Evolutionary conservation across 2,329 filamentous ascomycete species (phyloP), one percentile per base, ranked within the genome.

Genomic region (Arthroderma uncinatum): DNA sequence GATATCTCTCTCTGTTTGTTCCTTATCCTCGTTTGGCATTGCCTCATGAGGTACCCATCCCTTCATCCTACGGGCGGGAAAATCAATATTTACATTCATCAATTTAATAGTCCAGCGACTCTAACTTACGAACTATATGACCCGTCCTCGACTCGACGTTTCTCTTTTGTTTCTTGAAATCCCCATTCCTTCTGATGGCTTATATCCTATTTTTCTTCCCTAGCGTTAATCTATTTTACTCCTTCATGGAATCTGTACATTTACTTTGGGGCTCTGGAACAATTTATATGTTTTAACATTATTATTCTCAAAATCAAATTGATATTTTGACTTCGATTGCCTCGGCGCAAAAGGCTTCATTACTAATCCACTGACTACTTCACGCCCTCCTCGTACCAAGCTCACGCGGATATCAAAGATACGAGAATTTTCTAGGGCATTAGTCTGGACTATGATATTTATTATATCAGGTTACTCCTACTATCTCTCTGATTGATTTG

Each of bases 341-440:
- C 40, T 25, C 21, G 5, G 39, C 19, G 19, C 14, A 36, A 36
- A 14, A 3, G 21, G 6, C 19, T 1, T 47, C 19, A 47, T 47
- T 47, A 47, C 19, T 47, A 47, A 47, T 47, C 12, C 55, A 42
- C 23, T 47, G 33, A 44, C 37, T 39, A 40, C 28, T 57, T 53
- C 23, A 53, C 16, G 53, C 12, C 34, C 23, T 36, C 25, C 47
- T 47, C 19, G 40, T 25, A 28, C 19, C 40, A 12, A 23, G 19
- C 21, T 25, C 40, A 28, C 8, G 40, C 8, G 19, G 21, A 25
- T 23, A 10, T 10, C 40, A 25, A 14, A 47, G 12, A 25, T 14
- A 25, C 40, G 40, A 28, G 12, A 10, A 9, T 4, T 21, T 25
- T 47, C 3, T 9, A 3, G 3, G 10, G 8, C 4, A 47, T 23